Base-by-base conservation (phyloP, 352 stramenopile genomes). In the Hyaloperonospora arabidopsidis region DNA sequence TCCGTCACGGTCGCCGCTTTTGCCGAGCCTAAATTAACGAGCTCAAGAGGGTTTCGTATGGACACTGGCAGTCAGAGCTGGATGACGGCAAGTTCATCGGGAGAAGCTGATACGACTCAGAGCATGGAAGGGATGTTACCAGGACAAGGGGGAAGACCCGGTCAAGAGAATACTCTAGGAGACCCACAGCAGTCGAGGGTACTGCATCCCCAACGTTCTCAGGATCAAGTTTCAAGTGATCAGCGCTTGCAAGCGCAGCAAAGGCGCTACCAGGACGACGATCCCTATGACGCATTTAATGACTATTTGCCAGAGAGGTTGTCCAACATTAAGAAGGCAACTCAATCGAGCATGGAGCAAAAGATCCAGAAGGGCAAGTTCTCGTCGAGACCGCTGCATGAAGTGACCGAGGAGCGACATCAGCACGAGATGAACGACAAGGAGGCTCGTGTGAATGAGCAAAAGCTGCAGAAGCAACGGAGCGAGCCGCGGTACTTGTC, bases 211-310 rank as follows among this genome's bases (percentile, higher is more conserved):
- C 35, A 44, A 14, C n/a, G 19, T 21, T 18, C n/a, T 15, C 35
- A 19, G 1, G 15, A 38, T n/a, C 53, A 62, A 19, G 8, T 35
- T 34, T 57, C 56, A 2, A 39, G 14, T 11, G 51, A 57, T 14
- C 56, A 34, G 2, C 39, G 36, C 13, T 18, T 51, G 10, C 57
- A 57, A 39, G 50, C 62, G 8, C 61, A 63, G 13, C 54, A 49
- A 13, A 55, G 49, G 12, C 22, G 49, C 29, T 51, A 41, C 5
- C 46, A 52, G 29, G 57, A 75, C 19, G 41, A 65, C 44, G 66
- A 70, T 44, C 67, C 74, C 21, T 89, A 89, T 53, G 79, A 86
- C 14, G 73, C 72, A 15, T 89, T 89, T 47, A 87, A 89, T 59
- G 74, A 89, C 61, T 87, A 87, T 43, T 54, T 87, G 53, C 73